Evolutionary conservation across 1,284 basidiomycete species (phyloP).

Genomic region (Boletus mariae): DNA sequence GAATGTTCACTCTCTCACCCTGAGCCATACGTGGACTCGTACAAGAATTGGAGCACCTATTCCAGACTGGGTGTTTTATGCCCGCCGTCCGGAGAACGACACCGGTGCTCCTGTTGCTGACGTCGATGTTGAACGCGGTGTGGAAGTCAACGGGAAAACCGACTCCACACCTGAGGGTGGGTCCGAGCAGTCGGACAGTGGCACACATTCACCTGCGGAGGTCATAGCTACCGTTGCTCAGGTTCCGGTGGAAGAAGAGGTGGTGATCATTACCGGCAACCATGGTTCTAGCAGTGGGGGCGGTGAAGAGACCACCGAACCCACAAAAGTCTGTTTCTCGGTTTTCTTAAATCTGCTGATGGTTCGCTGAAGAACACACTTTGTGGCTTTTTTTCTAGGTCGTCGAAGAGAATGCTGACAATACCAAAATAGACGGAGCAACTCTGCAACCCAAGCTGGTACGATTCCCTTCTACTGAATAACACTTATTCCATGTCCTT

Average conservation of each 20-base stretch:
- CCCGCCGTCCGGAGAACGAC: conserved; percentile 30
- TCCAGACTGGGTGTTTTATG: conserved; percentile 54
- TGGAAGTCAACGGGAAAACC: not conserved
- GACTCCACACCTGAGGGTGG: not conserved
- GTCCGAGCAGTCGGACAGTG: not conserved
- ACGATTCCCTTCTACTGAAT: conserved; percentile 36
- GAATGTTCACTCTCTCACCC: conserved; percentile 59
- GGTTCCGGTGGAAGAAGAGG: not conserved
- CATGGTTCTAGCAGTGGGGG: not conserved
- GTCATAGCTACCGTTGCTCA: not conserved
- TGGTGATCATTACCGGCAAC: not conserved
- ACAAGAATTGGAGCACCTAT: conserved; percentile 23
- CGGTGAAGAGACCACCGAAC: not conserved
- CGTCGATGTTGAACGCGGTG: conserved; percentile 28
- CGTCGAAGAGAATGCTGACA: not conserved
- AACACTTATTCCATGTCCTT: conserved; percentile 30
- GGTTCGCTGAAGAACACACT: conserved; percentile 15
- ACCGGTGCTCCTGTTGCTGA: not conserved
- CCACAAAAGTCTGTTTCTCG: conserved; percentile 24
- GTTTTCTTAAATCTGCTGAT: not conserved
- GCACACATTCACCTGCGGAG: not conserved
- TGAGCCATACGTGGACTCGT: conserved; percentile 35
- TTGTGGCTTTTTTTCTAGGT: conserved; percentile 16
- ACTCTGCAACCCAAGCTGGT: conserved; percentile 15
- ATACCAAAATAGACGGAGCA: not conserved